A percentile compares a stretch with the other conserved stretches of the same genome.
Conservation (phyloP, 2,329 filamentous ascomycete genomes). For the Piedraia hortae region DNA sequence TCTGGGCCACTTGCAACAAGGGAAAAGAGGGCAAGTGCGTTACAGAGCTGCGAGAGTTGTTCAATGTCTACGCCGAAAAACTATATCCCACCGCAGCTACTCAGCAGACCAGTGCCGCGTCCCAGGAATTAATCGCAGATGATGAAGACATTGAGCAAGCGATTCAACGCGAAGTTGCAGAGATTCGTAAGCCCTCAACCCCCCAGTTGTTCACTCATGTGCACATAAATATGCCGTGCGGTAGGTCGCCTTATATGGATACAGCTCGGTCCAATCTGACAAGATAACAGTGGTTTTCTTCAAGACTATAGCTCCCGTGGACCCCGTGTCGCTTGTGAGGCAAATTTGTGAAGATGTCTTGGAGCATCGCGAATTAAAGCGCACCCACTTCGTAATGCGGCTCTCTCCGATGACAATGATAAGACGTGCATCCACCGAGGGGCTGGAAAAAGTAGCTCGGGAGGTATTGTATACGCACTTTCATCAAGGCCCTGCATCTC, state of each 20-base stretch:
- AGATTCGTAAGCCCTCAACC: conserved; percentile 25
- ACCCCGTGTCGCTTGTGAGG: conserved; percentile 32
- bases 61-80: conserved; percentile 37
- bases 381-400: conserved; percentile 30
- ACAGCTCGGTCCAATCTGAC: conserved; percentile 1
- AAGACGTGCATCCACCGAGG: conserved; percentile 40
- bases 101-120: conserved; percentile 6
- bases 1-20: conserved; percentile 54
- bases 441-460: conserved; percentile 35
- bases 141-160: conserved; percentile 38
- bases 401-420: conserved; percentile 31
- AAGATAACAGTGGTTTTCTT: conserved; percentile 27
- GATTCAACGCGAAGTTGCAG: conserved; percentile 43
- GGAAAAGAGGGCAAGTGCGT: conserved; percentile 43
- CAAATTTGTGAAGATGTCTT: conserved; percentile 29
- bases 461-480: conserved; percentile 38
- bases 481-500: conserved; percentile 20
- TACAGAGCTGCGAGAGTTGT: conserved; percentile 35
- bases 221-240: conserved; percentile 27
- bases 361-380: conserved; percentile 20
- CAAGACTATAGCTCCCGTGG: conserved; percentile 26
- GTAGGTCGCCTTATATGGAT: conserved; percentile 11
- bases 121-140: conserved; percentile 14
- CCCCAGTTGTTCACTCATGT: conserved; percentile 25
- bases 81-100: conserved; percentile 20